Conservation (phyloP, 2,329 filamentous ascomycete species). For the Tolypocladium tundrense region DNA sequence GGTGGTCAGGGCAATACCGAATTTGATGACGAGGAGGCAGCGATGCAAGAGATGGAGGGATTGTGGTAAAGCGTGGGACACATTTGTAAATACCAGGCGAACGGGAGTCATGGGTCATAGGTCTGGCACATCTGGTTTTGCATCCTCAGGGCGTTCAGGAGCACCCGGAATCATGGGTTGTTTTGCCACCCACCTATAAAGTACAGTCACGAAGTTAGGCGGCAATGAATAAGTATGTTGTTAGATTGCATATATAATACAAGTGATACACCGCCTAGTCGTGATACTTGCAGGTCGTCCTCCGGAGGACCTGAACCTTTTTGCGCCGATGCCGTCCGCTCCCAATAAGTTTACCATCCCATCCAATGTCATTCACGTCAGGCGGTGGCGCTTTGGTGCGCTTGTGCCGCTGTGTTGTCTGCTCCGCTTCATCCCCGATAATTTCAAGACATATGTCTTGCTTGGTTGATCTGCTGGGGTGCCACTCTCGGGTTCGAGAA, state of each 20-base stretch:
- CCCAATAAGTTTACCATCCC: conserved; percentile 5
- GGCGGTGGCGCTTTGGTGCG: conserved; percentile 9
- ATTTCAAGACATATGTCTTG: conserved; percentile 12
- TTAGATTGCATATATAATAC: conserved; percentile 4
- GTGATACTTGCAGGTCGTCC: neutral
- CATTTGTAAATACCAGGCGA: neutral
- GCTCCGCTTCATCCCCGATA: conserved; percentile 11
- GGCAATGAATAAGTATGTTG: neutral
- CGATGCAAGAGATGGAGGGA: conserved; percentile 54
- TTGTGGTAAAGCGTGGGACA: conserved; percentile 32
- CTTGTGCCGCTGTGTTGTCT: conserved; percentile 5
- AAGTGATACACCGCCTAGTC: neutral
- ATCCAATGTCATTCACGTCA: conserved; percentile 11
- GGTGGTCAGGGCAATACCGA: conserved; percentile 16
- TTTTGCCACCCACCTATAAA: neutral
- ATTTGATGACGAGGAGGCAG: conserved; percentile 56
- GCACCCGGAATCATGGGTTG: neutral
- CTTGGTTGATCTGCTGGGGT: conserved; percentile 12
- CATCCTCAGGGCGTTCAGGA: neutral
- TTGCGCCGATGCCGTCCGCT: conserved; percentile 6
- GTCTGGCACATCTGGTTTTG: neutral
- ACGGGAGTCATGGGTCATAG: neutral
- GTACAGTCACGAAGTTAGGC: neutral
- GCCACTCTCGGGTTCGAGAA: conserved; percentile 14
- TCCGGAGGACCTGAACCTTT: conserved; percentile 2